Evolutionary conservation across 2,329 filamentous ascomycete genomes (phyloP).

Genomic region (Fusarium circinatum): DNA sequence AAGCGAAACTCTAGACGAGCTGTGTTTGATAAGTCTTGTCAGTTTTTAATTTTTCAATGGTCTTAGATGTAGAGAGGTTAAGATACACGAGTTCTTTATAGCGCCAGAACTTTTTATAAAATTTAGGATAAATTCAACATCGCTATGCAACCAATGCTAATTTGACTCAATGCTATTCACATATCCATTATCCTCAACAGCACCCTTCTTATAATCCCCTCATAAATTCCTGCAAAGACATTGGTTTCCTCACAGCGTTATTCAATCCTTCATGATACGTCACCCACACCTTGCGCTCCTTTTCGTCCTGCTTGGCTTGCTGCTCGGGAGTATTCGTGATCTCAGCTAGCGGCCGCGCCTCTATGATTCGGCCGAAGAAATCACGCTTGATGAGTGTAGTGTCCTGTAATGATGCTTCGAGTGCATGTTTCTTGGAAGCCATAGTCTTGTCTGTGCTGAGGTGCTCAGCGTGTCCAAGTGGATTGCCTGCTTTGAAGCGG

Average conservation of each 20-base stretch:
- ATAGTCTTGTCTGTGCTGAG: slow-evolving; percentile 51
- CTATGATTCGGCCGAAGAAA: slow-evolving; percentile 84
- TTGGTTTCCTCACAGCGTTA: slow-evolving; percentile 90
- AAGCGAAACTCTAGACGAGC: slow-evolving; percentile 59
- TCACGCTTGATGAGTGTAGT: slow-evolving; percentile 71
- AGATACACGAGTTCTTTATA: slow-evolving; percentile 28
- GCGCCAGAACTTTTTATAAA: slow-evolving; percentile 13
- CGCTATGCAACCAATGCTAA: slow-evolving; percentile 24
- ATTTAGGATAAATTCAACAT: slow-evolving; percentile 2
- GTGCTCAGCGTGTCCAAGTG: slow-evolving; percentile 25
- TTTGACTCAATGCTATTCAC: background rate
- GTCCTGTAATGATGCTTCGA: slow-evolving; percentile 49
- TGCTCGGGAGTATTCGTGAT: slow-evolving; percentile 52
- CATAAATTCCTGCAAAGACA: slow-evolving; percentile 83
- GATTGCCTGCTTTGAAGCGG: slow-evolving; percentile 66
- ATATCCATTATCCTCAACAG: background rate
- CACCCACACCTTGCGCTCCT: slow-evolving; percentile 78
- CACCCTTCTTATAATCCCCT: slow-evolving; percentile 62
- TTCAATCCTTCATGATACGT: slow-evolving; percentile 91
- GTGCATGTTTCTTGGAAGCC: slow-evolving; percentile 47
- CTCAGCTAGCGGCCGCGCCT: slow-evolving; percentile 52
- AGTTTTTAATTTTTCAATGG: background rate
- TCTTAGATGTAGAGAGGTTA: slow-evolving; percentile 33
- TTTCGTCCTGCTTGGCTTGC: slow-evolving; percentile 50
- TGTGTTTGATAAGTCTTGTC: background rate